Percentiles rank a stretch among this genome's conserved stretches.
Conservation (phyloP, 768 basidiomycete genomes). For the Crucibulum laeve region DNA sequence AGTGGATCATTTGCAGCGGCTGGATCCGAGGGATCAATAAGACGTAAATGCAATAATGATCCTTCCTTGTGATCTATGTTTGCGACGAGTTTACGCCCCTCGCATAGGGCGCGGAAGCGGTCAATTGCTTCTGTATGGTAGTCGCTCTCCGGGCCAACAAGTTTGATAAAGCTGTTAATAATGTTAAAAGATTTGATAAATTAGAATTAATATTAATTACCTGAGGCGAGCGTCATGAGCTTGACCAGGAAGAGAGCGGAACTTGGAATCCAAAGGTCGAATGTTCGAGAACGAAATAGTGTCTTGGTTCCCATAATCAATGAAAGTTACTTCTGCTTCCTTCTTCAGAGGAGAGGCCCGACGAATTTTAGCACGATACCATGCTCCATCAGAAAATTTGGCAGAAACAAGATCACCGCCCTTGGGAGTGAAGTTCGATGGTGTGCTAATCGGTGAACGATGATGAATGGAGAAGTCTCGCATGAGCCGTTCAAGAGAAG, state of each 20-base stretch:
- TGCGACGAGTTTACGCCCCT: slow-evolving; percentile 95
- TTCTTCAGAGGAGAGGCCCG: slow-evolving; percentile 84
- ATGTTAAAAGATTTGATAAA: slow-evolving; percentile 2
- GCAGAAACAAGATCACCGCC: slow-evolving; percentile 91
- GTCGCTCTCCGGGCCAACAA: slow-evolving; percentile 77
- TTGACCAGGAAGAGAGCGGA: slow-evolving; percentile 87
- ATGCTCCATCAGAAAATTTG: slow-evolving; percentile 89
- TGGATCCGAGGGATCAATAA: slow-evolving; percentile 86
- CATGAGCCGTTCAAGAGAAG: slow-evolving; percentile 91
- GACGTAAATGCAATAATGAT: slow-evolving; percentile 74
- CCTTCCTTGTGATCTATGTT: slow-evolving; percentile 89
- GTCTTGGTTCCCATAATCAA: slow-evolving; percentile 95
- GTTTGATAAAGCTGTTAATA: slow-evolving; percentile 72
- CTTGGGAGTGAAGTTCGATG: slow-evolving; percentile 74
- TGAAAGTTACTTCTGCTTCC: slow-evolving; percentile 93
- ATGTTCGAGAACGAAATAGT: slow-evolving; percentile 78
- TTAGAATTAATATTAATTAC: slow-evolving; percentile 27
- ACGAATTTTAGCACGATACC: slow-evolving; percentile 94
- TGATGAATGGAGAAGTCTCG: slow-evolving; percentile 88
- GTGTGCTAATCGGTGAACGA: slow-evolving; percentile 50
- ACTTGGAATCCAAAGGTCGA: slow-evolving; percentile 85
- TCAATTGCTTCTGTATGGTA: slow-evolving; percentile 83
- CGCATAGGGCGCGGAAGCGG: slow-evolving; percentile 80
- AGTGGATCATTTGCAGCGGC: slow-evolving; percentile 61
- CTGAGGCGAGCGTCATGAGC: slow-evolving; percentile 93